These are phyloP conservation scores for Tillandsia fasciculata DNA, from an alignment of 176 grass and related monocot genomes.

Conservation along the genomic window DNA sequence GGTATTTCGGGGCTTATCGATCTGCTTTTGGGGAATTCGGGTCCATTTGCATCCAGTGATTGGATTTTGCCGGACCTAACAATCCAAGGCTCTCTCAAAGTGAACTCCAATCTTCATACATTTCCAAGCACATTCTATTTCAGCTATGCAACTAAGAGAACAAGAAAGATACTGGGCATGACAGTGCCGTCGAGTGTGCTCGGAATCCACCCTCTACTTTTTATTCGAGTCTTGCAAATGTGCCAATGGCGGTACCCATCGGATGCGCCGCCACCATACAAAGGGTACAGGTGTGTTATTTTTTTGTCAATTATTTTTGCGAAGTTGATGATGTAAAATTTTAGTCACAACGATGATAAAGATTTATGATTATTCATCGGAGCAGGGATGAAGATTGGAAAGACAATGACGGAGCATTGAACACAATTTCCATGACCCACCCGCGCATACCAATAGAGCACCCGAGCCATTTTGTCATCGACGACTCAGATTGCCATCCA, in stretches of 20 bases:
- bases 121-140: conserved; percentile 70
- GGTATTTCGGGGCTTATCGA: conserved; percentile 20
- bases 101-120: conserved; percentile 34
- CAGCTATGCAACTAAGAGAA: conserved; percentile 61
- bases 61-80: conserved; percentile 79
- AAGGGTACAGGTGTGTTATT: conserved; percentile 47
- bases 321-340: background rate
- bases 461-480: conserved; percentile 43
- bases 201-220: conserved; percentile 46
- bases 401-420: conserved; percentile 94
- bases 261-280: conserved; percentile 25
- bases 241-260: conserved; percentile 40
- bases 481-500: conserved; percentile 31
- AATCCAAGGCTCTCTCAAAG: conserved; percentile 37
- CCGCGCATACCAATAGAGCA: conserved; percentile 73
- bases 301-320: background rate
- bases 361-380: background rate
- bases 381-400: conserved; percentile 84
- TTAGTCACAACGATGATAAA: background rate
- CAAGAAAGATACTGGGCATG: conserved; percentile 16
- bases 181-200: conserved; percentile 39
- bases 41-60: conserved; percentile 60
- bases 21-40: conserved; percentile 25
- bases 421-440: conserved; percentile 86
- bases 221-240: conserved; percentile 59